Conservation (phyloP, 2,329 filamentous ascomycete genomes). For the Fusarium siculi region DNA sequence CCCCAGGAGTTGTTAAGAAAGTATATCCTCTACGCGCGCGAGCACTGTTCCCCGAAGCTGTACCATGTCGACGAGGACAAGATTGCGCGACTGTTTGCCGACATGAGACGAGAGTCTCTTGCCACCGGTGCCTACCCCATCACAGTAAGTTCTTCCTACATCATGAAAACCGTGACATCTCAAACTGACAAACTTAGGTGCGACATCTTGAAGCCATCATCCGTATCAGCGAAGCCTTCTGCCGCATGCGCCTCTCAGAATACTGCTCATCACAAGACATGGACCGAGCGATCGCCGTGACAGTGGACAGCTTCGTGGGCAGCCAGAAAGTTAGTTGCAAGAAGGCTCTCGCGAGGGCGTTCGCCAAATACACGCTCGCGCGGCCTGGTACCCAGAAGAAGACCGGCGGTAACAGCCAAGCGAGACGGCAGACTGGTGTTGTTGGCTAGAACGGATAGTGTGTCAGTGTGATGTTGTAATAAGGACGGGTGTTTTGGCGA, state of each 20-base stretch:
- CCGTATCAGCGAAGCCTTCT: constrained; percentile 92
- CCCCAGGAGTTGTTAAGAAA: constrained; percentile 92
- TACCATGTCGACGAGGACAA: constrained; percentile 99
- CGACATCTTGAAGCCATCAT: constrained; percentile 98
- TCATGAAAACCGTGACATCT: rapidly evolving
- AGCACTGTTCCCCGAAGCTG: constrained; percentile 89
- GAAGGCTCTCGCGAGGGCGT: constrained; percentile 91
- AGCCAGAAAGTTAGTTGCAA: constrained; percentile 98
- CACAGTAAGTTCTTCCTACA: constrained; percentile 73
- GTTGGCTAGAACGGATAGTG: constrained; percentile 35
- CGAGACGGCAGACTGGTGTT: constrained; percentile 46
- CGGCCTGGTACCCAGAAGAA: constrained; percentile 55
- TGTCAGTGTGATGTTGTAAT: not conserved
- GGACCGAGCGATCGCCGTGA: constrained; percentile 95
- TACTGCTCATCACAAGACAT: constrained; percentile 93
- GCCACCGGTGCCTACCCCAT: constrained; percentile 98
- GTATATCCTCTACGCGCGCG: constrained; percentile 94
- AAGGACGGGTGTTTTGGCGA: constrained; percentile 19
- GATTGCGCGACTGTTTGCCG: constrained; percentile 90
- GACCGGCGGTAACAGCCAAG: constrained; percentile 36
- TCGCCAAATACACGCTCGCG: constrained; percentile 88
- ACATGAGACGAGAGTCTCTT: constrained; percentile 93
- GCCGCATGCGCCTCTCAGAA: constrained; percentile 97
- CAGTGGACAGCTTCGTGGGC: constrained; percentile 94
- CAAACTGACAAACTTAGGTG: constrained; percentile 66